Base-by-base conservation (phyloP, 2,329 filamentous ascomycete species). In the Hypoxylon sp. region DNA sequence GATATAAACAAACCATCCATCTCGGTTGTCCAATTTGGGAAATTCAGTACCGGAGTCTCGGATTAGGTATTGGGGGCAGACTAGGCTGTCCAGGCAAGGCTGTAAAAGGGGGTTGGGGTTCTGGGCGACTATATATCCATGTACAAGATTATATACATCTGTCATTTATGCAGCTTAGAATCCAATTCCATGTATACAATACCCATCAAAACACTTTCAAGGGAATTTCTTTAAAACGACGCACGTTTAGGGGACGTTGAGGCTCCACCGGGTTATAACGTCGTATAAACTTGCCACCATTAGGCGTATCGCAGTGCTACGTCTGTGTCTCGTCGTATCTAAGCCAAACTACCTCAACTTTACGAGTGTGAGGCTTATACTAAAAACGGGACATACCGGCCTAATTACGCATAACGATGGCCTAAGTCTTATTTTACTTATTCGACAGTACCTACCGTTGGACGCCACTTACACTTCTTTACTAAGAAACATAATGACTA, bases 121-220 rank as follows among this genome's bases (percentile, higher is more conserved):
- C 4, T 51, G 13, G 33, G 11, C 22, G 17, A 59, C 11, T 51
- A 47, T 46, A 31, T 57, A 63, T 63, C 11, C 10, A 46, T 59
- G 48, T 53, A 64, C 22, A 53, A 61, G 33, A 61, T 29, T 53
- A 64, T 60, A 5, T 60, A 17, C 22, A 59, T 53, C n/a, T 58
- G 29, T 44, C 29, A 39, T 58, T 63, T 51, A 44, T 19, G n/a
- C 37, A 26, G 13, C 33, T 47, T 42, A 46, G 26, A 31, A 19
- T 29, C 3, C 14, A 58, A 35, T 52, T 4, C 13, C 8, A 33
- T 57, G 11, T 24, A 17, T 17, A 44, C 14, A 44, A 42, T 42
- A 55, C 11, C n/a, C 11, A 24, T 48, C 17, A 48, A 33, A 17
- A 9, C 8, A 35, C 26, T 1, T 37, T 37, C 3, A 10, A 58